Conservation (phyloP, 2,329 filamentous ascomycete species). For the Xylaria hypoxylon region DNA sequence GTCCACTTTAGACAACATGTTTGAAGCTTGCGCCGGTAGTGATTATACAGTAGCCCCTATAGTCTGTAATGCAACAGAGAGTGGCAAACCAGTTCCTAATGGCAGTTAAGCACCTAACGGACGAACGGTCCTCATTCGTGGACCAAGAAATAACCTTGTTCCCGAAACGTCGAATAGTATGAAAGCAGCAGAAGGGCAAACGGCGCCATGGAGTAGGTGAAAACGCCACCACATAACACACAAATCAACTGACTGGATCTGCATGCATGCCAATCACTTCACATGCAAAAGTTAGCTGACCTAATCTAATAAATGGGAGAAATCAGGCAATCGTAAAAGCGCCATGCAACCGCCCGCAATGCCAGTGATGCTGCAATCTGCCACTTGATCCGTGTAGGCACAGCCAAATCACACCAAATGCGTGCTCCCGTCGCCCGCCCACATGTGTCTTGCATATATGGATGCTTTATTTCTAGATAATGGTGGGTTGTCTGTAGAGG, state of each 20-base stretch:
- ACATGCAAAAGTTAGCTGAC: slow-evolving; percentile 1
- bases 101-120: too few relatives aligned
- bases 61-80: too few relatives aligned
- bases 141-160: neutral
- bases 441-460: slow-evolving; percentile 31
- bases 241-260: neutral
- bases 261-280: neutral
- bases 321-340: slow-evolving; percentile 27
- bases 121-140: neutral
- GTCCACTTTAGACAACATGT: neutral
- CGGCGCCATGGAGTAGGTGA: slow-evolving; percentile 1
- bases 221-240: slow-evolving; percentile 2
- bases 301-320: neutral
- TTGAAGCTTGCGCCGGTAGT: neutral
- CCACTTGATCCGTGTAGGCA: slow-evolving; percentile 28
- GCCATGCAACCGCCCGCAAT: slow-evolving; percentile 34
- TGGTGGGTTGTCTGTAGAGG: neutral
- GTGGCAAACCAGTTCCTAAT: neutral
- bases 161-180: neutral
- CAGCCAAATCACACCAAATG: slow-evolving; percentile 20
- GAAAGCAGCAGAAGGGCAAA: neutral
- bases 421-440: slow-evolving; percentile 18
- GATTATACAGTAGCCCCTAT: neutral
- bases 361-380: slow-evolving; percentile 36
- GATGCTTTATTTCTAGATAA: neutral